Evolutionary conservation across 306 rosid genomes (phyloP).

Genomic region (Vicia faba): DNA sequence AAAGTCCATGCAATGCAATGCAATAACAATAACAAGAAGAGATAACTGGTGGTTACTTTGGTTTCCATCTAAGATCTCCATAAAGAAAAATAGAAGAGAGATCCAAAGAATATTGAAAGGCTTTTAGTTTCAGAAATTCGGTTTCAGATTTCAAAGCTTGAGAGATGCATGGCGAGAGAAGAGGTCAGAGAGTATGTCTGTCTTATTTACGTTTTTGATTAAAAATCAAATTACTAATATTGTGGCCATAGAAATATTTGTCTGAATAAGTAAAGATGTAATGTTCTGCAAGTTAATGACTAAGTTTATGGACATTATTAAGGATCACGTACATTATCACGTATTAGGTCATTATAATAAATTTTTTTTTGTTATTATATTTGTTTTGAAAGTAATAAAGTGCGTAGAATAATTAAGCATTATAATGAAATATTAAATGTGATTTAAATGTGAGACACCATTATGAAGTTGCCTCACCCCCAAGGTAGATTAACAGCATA

Average conservation of each 20-base stretch:
- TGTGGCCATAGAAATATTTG: background rate
- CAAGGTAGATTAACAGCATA: too few relatives aligned
- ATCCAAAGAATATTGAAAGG: conserved; percentile 19
- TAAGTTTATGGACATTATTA: background rate
- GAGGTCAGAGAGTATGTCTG: conserved; percentile 47
- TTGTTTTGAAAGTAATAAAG: too few relatives aligned
- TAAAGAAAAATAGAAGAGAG: conserved; percentile 34
- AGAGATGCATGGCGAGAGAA: conserved; percentile 62
- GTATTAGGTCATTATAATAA: too few relatives aligned
- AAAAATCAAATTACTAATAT: conserved; percentile 34
- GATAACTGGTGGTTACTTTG: conserved; percentile 45
- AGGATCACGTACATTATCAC: too few relatives aligned
- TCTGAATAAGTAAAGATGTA: background rate
- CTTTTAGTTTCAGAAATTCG: conserved; percentile 27
- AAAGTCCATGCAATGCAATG: background rate
- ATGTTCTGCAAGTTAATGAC: background rate
- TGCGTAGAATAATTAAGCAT: too few relatives aligned
- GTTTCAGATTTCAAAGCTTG: conserved; percentile 27
- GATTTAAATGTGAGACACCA: too few relatives aligned
- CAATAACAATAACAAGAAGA: background rate
- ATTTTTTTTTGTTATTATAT: too few relatives aligned
- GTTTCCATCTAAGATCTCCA: conserved; percentile 60
- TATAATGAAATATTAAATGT: too few relatives aligned
- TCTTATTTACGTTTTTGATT: conserved; percentile 23
- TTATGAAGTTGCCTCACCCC: too few relatives aligned